Conservation (phyloP, 352 stramenopile genomes). For the Globisporangium cederbergense region DNA sequence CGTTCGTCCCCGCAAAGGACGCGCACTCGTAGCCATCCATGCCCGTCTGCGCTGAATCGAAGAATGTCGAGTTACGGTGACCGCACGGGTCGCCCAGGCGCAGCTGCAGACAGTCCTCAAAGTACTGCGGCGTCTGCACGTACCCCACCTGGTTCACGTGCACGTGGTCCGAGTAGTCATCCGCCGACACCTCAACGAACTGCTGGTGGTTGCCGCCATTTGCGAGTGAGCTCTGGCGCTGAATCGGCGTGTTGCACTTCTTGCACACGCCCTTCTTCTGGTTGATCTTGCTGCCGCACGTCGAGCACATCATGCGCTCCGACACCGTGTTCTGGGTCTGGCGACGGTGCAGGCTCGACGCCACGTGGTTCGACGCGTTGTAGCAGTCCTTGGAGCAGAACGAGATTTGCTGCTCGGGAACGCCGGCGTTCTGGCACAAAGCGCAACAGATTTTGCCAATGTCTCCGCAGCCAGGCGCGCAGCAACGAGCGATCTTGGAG, state of each 20-base stretch:
- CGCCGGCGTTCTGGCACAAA: constrained; percentile 56
- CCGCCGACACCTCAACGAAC: constrained; percentile 44
- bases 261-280: constrained; percentile 59
- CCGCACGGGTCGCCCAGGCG: constrained; percentile 57
- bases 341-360: constrained; percentile 62
- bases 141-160: constrained; percentile 70
- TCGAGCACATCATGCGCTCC: constrained; percentile 57
- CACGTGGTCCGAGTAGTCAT: constrained; percentile 74
- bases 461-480: constrained; percentile 54
- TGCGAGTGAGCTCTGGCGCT: constrained; percentile 6
- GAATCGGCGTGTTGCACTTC: constrained; percentile 36
- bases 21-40: constrained; percentile 73
- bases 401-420: constrained; percentile 60
- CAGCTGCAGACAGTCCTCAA: constrained; percentile 64
- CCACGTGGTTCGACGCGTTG: constrained; percentile 58
- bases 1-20: constrained; percentile 72
- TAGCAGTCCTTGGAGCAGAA: constrained; percentile 84
- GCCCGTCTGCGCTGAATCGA: constrained; percentile 66
- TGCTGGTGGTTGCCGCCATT: constrained; percentile 22
- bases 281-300: constrained; percentile 66
- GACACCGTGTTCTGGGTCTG: constrained; percentile 67
- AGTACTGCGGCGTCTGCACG: constrained; percentile 74
- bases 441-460: constrained; percentile 78
- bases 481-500: constrained; percentile 62
- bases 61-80: constrained; percentile 74